Conservation (phyloP, 1,284 basidiomycete species). For the Anthracocystis panici-leucophaei region DNA sequence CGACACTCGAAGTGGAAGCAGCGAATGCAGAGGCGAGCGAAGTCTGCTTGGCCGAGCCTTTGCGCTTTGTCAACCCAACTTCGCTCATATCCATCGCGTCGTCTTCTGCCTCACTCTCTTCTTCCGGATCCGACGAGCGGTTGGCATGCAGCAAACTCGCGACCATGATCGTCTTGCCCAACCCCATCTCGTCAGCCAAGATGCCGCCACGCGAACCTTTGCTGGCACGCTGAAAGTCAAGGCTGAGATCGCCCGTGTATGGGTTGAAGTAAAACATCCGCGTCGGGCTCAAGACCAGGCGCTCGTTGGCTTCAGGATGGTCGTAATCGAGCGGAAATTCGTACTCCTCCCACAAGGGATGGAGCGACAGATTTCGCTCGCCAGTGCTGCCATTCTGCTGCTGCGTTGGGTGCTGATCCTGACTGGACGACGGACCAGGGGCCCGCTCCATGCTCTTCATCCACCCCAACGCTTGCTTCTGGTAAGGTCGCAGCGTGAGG, state of each 20-base stretch:
- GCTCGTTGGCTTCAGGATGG: conserved; percentile 47
- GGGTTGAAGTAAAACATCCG: conserved; percentile 58
- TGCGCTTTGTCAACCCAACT: conserved; percentile 20
- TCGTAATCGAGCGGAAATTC: conserved; percentile 57
- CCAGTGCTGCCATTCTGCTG: conserved; percentile 12
- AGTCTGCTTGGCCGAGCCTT: conserved; percentile 48
- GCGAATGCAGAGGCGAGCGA: conserved; percentile 60
- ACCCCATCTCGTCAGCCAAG: conserved; percentile 83
- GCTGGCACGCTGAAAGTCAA: conserved; percentile 86
- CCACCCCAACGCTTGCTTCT: conserved; percentile 96
- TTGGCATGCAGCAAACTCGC: conserved; percentile 89
- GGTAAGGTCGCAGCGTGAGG: conserved; percentile 83
- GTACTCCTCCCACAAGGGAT: conserved; percentile 95
- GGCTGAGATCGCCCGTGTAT: conserved; percentile 85
- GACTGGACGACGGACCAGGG: conserved; percentile 9
- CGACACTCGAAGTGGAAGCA: conserved; percentile 24
- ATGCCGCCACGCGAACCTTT: conserved; percentile 86
- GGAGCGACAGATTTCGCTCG: conserved; percentile 74
- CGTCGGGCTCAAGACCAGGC: conserved; percentile 38
- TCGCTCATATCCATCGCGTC: conserved; percentile 11
- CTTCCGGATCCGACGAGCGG: conserved; percentile 37
- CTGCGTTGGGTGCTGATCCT: conserved; percentile 7
- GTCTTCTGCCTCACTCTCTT: conserved; percentile 43
- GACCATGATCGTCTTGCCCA: conserved; percentile 98
- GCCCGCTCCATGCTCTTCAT: conserved; percentile 83